Evolutionary conservation across 176 grass and related monocot species (phyloP), one percentile per base, ranked within the genome.

Genomic region (Echinochloa phyllopogon): DNA sequence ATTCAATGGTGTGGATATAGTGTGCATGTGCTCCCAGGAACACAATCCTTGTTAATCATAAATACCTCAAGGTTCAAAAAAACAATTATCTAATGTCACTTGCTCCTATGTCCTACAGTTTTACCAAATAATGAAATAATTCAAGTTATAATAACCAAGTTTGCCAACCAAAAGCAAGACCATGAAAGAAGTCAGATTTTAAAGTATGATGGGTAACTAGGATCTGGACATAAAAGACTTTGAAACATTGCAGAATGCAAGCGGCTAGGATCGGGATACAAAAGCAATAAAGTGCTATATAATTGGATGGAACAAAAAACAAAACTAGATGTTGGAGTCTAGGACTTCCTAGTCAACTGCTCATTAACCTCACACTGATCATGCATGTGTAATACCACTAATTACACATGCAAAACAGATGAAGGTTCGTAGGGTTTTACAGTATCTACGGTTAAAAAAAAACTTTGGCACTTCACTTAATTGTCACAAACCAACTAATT

Each of bases 11-110:
- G 57, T 24, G 57, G 1, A 10, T 59, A 10, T 59, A 10, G 57
- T 59, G n/a, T 59, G 57, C 57, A 59, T 24, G n/a, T 59, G 56
- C 56, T 59, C 57, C 57, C 57, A 23, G 57, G n/a, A 59, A 59
- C n/a, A 59, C 3, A 59, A 59, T 23, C 20, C 21, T 57, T 56
- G 2, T 17, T 56, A 3, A 56, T 56, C 52, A 56, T 56, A 56
- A 21, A 21, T 57, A 57, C 53, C 53, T 21, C 53, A 57, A 58
- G 9, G 21, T 58, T 58, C 21, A 1, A 10, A 58, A n/a, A 23
- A n/a, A n/a, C 2, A n/a, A 50, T 50, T 7, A 23, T 10, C 21
- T 21, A 58, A 58, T 58, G 8, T 23, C 21, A 58, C 55, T 58
- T 58, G 21, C 55, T 23, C 55, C 55, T n/a, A 23, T 6, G 10